Conservation (phyloP, 2,329 filamentous ascomycete species). For the Calonectria fujianensis region DNA sequence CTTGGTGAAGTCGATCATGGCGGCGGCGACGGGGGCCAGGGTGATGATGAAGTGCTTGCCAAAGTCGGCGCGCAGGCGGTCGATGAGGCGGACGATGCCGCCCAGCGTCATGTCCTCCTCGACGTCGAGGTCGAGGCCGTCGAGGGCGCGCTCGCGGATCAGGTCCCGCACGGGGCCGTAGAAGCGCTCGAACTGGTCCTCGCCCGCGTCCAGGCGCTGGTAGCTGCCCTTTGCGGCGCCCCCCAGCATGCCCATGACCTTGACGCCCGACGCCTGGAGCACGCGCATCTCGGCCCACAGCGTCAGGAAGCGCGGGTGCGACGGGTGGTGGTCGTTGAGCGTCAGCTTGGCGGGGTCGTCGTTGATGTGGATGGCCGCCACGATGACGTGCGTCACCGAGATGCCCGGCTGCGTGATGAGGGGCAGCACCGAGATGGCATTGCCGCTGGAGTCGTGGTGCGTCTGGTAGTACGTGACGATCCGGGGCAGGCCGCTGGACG, state of each 20-base stretch:
- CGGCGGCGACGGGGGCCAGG: constrained; percentile 87
- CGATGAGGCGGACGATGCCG: constrained; percentile 80
- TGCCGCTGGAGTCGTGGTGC: constrained; percentile 66
- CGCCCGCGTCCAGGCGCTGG: constrained; percentile 71
- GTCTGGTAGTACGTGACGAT: constrained; percentile 74
- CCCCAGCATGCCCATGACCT: constrained; percentile 90
- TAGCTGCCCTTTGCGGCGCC: constrained; percentile 88
- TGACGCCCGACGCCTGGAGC: constrained; percentile 84
- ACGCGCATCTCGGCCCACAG: constrained; percentile 87
- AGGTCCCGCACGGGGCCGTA: constrained; percentile 82
- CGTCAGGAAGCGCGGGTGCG: constrained; percentile 79
- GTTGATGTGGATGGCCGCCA: constrained; percentile 92
- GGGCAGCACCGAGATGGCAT: constrained; percentile 72
- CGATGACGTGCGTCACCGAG: constrained; percentile 84
- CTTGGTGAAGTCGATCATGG: constrained; percentile 71
- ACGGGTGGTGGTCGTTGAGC: constrained; percentile 86
- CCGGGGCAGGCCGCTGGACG: constrained; percentile 63
- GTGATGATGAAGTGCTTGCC: constrained; percentile 84
- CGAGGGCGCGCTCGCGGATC: constrained; percentile 76
- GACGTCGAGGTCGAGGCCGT: constrained; percentile 86
- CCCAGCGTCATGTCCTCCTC: constrained; percentile 84
- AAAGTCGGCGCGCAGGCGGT: constrained; percentile 81
- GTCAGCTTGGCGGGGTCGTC: constrained; percentile 78
- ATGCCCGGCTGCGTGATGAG: constrained; percentile 69
- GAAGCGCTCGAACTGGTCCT: constrained; percentile 81